Percentiles rank a stretch among this genome's conserved stretches.
Conservation (phyloP, 768 basidiomycete genomes). For the Cyclocybe aegerita region DNA sequence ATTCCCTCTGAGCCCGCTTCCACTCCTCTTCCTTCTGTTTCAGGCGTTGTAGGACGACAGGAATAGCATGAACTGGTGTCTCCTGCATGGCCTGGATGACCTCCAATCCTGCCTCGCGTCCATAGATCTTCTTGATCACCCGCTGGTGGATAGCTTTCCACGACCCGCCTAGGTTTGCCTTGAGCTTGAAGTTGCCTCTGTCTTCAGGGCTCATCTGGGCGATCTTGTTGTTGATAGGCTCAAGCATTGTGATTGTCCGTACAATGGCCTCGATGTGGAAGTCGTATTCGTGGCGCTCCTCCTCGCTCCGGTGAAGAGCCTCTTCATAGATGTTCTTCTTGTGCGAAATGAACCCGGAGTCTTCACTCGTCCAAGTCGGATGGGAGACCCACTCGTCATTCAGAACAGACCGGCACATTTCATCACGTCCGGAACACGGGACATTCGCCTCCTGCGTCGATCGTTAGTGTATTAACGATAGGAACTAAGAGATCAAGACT, state of each 20-base stretch:
- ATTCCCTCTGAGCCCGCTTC: conserved; percentile 95
- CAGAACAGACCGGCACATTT: conserved; percentile 93
- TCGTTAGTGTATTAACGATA: background rate
- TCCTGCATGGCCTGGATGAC: conserved; percentile 91
- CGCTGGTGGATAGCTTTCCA: conserved; percentile 91
- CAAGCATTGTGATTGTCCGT: conserved; percentile 87
- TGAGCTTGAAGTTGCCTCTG: conserved; percentile 76
- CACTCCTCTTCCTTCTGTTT: conserved; percentile 99
- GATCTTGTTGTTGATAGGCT: conserved; percentile 90
- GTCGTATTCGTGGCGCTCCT: conserved; percentile 98
- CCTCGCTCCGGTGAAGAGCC: conserved; percentile 92
- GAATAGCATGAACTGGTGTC: conserved; percentile 83
- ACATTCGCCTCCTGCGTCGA: conserved; percentile 74
- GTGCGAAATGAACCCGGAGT: conserved; percentile 85
- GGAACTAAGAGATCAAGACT: conserved; percentile 28
- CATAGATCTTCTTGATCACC: conserved; percentile 97
- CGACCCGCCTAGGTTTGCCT: conserved; percentile 83
- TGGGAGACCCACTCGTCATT: conserved; percentile 99
- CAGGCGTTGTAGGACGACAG: conserved; percentile 83
- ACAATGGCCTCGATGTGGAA: conserved; percentile 96
- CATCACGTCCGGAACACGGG: conserved; percentile 91
- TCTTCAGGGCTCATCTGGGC: conserved; percentile 77
- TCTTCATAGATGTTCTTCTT: conserved; percentile 98
- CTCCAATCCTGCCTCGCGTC: conserved; percentile 78
- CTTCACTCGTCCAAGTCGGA: conserved; percentile 93